Conservation (phyloP, 1,284 basidiomycete species). For the Porogramme epimiltina region DNA sequence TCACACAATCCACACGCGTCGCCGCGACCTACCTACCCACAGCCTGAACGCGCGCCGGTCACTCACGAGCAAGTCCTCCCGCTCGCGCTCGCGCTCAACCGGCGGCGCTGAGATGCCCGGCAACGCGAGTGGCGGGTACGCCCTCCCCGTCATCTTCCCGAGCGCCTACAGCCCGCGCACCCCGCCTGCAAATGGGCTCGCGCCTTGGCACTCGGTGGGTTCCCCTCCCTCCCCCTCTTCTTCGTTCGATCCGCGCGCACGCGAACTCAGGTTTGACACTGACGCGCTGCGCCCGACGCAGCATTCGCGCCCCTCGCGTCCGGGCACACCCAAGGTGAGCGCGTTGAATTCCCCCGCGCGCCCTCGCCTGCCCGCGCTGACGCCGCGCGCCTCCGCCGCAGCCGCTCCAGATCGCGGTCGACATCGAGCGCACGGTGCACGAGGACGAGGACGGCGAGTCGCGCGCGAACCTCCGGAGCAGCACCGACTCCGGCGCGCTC, state of each 20-base stretch:
- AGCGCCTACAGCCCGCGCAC: slow-evolving; percentile 5
- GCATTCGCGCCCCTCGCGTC: background rate
- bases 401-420: slow-evolving; percentile 28
- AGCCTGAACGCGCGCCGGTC: slow-evolving; percentile 32
- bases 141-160: slow-evolving; percentile 9
- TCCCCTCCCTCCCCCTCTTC: too few relatives aligned
- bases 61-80: slow-evolving; percentile 24
- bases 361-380: background rate
- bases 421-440: slow-evolving; percentile 35
- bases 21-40: background rate
- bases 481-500: too few relatives aligned
- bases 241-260: too few relatives aligned
- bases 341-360: too few relatives aligned
- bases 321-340: background rate
- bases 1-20: background rate
- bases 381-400: background rate
- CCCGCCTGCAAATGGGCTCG: background rate
- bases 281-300: too few relatives aligned
- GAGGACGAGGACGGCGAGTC: slow-evolving; percentile 16
- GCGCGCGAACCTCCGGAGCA: too few relatives aligned
- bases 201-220: slow-evolving; percentile 12
- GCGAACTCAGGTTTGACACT: too few relatives aligned
- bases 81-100: slow-evolving; percentile 1
- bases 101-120: too few relatives aligned
- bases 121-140: too few relatives aligned